phyloP scores from a whole-genome alignment of 208 protist genomes.

The Jaenimonas drosophilae region DNA sequence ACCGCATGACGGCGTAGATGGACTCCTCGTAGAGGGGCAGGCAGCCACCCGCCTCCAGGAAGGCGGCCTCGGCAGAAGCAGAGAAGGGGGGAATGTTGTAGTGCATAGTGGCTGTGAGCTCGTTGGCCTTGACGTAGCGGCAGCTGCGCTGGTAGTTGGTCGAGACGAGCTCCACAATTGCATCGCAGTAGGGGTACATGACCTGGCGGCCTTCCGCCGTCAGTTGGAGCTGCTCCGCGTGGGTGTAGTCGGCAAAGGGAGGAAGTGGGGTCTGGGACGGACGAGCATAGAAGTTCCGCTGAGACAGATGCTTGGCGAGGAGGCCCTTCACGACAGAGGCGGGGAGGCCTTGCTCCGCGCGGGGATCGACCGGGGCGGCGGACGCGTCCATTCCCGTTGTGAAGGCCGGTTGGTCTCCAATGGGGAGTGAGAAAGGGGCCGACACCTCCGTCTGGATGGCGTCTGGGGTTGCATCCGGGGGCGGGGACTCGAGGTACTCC shows the following conservation, averaged over 20 bases:
- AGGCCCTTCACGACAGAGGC: background rate
- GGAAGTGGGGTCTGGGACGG: background rate
- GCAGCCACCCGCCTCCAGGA: background rate
- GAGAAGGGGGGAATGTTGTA: slow-evolving; percentile 22
- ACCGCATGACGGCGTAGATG: slow-evolving; percentile 33
- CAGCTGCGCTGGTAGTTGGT: slow-evolving; percentile 43
- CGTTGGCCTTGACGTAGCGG: slow-evolving; percentile 52
- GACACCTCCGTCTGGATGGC: background rate
- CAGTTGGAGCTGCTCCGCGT: no score
- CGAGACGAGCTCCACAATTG: slow-evolving; percentile 63
- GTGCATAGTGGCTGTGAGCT: slow-evolving; percentile 58
- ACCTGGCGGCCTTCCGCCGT: slow-evolving; percentile 27
- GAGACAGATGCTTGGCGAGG: no score
- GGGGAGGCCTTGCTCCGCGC: background rate
- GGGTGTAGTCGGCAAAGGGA: background rate
- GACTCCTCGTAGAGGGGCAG: slow-evolving; percentile 3
- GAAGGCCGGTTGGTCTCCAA: background rate
- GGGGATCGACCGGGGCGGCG: no score
- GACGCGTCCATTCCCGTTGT: background rate
- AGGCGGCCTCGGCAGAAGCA: background rate
- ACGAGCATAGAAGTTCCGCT: no score
- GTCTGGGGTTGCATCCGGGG: background rate
- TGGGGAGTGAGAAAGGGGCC: no score
- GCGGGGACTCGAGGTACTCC: background rate
- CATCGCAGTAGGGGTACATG: slow-evolving; percentile 39